Conservation (phyloP, 2,329 filamentous ascomycete genomes). For the Phyllosticta paracitricarpa region DNA sequence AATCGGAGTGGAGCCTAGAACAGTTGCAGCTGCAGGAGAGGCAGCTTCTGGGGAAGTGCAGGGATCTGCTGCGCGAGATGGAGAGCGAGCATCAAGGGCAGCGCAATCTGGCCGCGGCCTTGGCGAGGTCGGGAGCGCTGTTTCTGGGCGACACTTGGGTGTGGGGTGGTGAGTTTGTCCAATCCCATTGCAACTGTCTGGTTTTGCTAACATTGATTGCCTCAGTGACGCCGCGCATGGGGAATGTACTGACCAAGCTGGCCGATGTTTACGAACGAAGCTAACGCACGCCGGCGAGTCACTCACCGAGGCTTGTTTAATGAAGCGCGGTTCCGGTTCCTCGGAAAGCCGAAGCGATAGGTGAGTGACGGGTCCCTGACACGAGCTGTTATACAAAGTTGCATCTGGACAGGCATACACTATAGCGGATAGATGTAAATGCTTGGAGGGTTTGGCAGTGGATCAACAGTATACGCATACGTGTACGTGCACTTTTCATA, state of each 20-base stretch:
- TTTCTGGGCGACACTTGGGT: constrained; percentile 20
- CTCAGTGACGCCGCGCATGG: constrained; percentile 16
- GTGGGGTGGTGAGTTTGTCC: constrained; percentile 12
- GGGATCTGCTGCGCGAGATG: constrained; percentile 17
- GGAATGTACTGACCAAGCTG: constrained; percentile 13
- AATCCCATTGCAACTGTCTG: not conserved
- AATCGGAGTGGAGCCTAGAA: not conserved
- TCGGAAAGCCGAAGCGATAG: too few relatives aligned
- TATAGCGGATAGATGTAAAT: too few relatives aligned
- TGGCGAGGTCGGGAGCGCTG: constrained; percentile 19
- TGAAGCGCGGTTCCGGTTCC: not conserved
- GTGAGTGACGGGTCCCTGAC: too few relatives aligned
- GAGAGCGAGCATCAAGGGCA: constrained; percentile 14
- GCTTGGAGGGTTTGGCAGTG: too few relatives aligned
- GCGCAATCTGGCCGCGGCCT: constrained; percentile 18
- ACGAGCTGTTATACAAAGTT: too few relatives aligned
- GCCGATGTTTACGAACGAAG: constrained; percentile 7
- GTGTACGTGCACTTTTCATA: too few relatives aligned
- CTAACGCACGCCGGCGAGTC: not conserved
- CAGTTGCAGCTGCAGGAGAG: constrained; percentile 11
- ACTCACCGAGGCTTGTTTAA: not conserved
- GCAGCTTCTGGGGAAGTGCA: constrained; percentile 19
- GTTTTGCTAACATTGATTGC: not conserved
- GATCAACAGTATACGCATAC: too few relatives aligned
- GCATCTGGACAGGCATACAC: too few relatives aligned